Percentiles rank a stretch among this genome's conserved stretches.
phyloP scores from a whole-genome alignment of 768 basidiomycete species.

The Suillus alpinus region DNA sequence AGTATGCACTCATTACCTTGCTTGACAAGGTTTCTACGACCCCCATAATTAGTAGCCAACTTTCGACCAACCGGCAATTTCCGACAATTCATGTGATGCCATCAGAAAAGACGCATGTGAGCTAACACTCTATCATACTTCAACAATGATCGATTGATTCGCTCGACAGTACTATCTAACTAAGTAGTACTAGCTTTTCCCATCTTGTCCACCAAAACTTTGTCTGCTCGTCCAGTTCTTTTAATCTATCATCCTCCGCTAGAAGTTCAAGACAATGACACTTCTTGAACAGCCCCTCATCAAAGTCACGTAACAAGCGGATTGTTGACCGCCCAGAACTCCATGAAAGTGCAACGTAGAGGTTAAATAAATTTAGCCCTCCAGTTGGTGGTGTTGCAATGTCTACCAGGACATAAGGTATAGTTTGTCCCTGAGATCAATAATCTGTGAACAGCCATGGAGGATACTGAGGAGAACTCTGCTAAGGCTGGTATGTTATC shows the following conservation, averaged over 20 bases:
- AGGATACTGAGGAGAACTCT: too few species aligned
- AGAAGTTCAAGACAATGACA: conserved; percentile 2
- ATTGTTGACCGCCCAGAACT: conserved; percentile 28
- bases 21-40: too few species aligned
- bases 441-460: conserved; percentile 45
- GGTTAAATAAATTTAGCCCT: conserved; percentile 33
- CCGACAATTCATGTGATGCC: too few species aligned
- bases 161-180: too few species aligned
- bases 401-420: conserved; percentile 35
- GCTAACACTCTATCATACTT: too few species aligned
- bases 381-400: conserved; percentile 33
- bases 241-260: conserved; percentile 6
- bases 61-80: too few species aligned
- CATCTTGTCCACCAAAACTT: conserved; percentile 7
- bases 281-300: conserved; percentile 5
- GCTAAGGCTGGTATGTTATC: too few species aligned
- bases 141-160: too few species aligned
- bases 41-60: too few species aligned
- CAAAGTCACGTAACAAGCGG: conserved; percentile 27
- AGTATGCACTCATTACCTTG: too few species aligned
- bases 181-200: background rate
- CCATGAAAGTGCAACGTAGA: conserved; percentile 40
- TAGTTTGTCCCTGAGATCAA: conserved; percentile 41
- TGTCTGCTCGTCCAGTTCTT: conserved; percentile 6
- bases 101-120: too few species aligned